Base-by-base conservation (phyloP, 2,329 filamentous ascomycete species). In the Diaporthe citri region DNA sequence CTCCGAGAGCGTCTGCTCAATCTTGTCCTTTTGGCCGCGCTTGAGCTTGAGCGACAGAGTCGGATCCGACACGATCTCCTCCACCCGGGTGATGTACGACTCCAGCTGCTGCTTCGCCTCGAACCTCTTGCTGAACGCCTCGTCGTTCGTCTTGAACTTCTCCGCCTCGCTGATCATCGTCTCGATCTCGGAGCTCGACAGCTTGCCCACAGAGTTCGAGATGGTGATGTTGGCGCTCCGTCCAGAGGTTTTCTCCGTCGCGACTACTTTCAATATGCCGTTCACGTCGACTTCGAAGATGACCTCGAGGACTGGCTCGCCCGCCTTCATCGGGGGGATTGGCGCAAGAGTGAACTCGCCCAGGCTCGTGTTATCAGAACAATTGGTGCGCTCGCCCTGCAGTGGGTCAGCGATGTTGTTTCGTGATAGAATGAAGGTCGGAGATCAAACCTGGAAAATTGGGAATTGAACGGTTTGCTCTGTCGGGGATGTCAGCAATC, bases 201-300 rank as follows among this genome's bases (percentile, higher is more conserved):
- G 95, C 91, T 99, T 99, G 86, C 97, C 97, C 82, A 99, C 96
- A 76, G 97, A 98, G 93, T 99, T 99, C 88, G 95, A 95, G 88
- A 99, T 99, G 85, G 97, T 99, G 87, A 99, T 99, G 93, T 99
- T 99, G 88, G 97, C 97, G 83, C 91, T 97, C 86, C 97, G 96
- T 83, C 97, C 97, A 46, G 97, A 98, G 81, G 95, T 96, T 93
- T 99, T 99, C 92, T 99, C 97, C 64, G 96, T 98, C 80, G 97
- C 97, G 78, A 96, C 98, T 83, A 98, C 97, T 93, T 99, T 99
- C 80, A 99, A 93, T 86, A 98, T 98, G 93, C 97, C 97, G 90
- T 99, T 99, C 91, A 98, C 97, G 81, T 99, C 97, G 84, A 99
- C 97, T 90, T 99, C 97, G 88, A 99, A 98, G 86, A 98, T 95